Base-by-base conservation (phyloP, 495 filamentous ascomycete genomes). In the Aspergillus panamensis region DNA sequence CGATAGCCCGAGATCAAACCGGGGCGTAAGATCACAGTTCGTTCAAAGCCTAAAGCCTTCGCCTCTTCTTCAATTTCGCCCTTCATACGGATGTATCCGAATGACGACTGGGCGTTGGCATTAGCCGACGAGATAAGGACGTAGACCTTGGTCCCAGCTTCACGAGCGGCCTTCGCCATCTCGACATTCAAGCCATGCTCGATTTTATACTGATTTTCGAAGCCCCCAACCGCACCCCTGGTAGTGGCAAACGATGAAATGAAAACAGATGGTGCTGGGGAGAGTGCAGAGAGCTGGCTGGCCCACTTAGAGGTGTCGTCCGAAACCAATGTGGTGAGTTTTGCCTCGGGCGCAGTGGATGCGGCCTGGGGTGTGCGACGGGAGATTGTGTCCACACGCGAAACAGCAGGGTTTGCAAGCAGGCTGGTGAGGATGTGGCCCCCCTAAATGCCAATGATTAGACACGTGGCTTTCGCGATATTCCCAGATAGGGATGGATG, bases 61-160 rank as follows among this genome's bases (percentile, higher is more conserved):
- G 92, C 77, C n/a, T 84, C 78, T 31, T 92, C 86, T 64, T 96
- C 91, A 33, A 92, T 80, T 64, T 91, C 87, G 12, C 77, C 80
- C 76, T 96, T 96, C 87, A 95, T 92, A 62, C 82, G 78, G 3
- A 71, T 48, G 66, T 93, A 91, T 0, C 83, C 77, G 3, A 83
- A 60, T 1, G 55, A 55, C 0, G 80, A 81, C 12, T 71, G 61
- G 13, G 79, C 77, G 37, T 67, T 76, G 0, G 81, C 78, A 19
- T 81, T 81, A 3, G 59, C 68, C 17, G 77, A 73, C 0, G 87
- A 91, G 37, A 91, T 77, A 55, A 92, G 80, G 2, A 91, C 86
- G 62, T 83, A 91, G 33, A 80, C 83, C 59, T 82, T 80, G 17
- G 80, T 77, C 2, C 87, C 87, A 17, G 81, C 81, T 10, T 79